A percentile compares a stretch with the other conserved stretches of the same genome.
Evolutionary conservation across 2,329 filamentous ascomycete species (phyloP).

Genomic region (Fusarium stilboides): DNA sequence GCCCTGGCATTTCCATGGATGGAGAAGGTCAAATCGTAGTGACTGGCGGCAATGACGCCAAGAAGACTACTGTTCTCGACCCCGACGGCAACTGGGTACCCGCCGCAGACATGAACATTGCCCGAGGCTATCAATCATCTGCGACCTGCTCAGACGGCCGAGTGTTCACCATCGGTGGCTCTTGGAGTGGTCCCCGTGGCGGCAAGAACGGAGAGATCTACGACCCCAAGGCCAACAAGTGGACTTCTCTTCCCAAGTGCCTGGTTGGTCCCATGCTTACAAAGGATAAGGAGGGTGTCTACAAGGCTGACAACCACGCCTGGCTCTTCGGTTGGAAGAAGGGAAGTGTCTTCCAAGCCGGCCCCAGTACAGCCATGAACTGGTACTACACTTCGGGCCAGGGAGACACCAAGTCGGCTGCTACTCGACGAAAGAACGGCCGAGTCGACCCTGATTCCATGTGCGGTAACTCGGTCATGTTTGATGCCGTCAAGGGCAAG

Average conservation of each 20-base stretch:
- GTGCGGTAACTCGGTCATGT: constrained; percentile 71
- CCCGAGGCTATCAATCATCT: constrained; percentile 40
- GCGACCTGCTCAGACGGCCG: constrained; percentile 39
- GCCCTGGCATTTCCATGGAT: constrained; percentile 68
- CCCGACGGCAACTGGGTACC: constrained; percentile 32
- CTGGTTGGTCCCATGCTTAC: constrained; percentile 66
- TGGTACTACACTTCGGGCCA: constrained; percentile 64
- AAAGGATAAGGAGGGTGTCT: constrained; percentile 57
- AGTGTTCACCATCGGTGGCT: constrained; percentile 42
- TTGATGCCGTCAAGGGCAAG: constrained; percentile 70
- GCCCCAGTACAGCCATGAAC: constrained; percentile 67
- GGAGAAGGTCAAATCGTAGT: constrained; percentile 67
- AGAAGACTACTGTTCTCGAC: constrained; percentile 65
- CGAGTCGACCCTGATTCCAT: constrained; percentile 64
- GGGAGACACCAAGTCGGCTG: constrained; percentile 46
- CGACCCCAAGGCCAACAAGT: constrained; percentile 26
- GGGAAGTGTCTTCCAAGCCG: constrained; percentile 66
- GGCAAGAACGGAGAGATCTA: constrained; percentile 44
- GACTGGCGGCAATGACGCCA: constrained; percentile 67
- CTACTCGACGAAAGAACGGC: constrained; percentile 50
- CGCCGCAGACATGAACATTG: constrained; percentile 37
- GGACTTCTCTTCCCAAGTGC: constrained; percentile 51
- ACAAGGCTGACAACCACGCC: constrained; percentile 54
- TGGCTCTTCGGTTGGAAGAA: constrained; percentile 60
- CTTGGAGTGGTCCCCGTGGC: constrained; percentile 35